Base-by-base conservation (phyloP, 2,329 filamentous ascomycete genomes). In the Neurospora crassa region DNA sequence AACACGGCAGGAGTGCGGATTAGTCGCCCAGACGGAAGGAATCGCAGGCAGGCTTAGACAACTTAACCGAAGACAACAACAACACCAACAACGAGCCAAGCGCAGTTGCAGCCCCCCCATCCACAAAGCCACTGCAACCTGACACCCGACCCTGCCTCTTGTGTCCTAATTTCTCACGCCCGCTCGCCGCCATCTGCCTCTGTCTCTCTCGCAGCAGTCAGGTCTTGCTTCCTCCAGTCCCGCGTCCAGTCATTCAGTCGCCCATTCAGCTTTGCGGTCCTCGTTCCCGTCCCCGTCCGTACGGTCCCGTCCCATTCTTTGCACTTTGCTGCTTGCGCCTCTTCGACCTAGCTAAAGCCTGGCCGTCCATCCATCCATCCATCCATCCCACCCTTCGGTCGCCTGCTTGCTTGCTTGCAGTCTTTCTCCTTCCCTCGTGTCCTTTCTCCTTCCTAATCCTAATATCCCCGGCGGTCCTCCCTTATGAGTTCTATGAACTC, bases 401-500 rank as follows among this genome's bases (percentile, higher is more conserved):
- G 75, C 75, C 73, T 75, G 73, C 75, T 74, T 73, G 70, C 73
- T 77, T 73, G 75, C 78, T 73, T 75, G 75, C 73, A 76, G 75
- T 73, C 76, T 74, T 75, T 73, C 73, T 70, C 74, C 75, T 75
- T 75, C 74, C 74, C 69, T 69, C 71, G 73, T 76, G 72, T 72
- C 73, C 74, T 72, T 73, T 75, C 74, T 77, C 81, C 80, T 81
- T 79, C 79, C 81, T 76, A 76, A 75, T 76, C 68, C 63, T 47
- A 43, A 45, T 70, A 63, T 63, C 71, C 43, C 69, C 71, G 67
- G 42, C 76, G 68, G 67, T 42, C 71, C 71, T 71, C 79, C 82
- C 84, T 83, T 85, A 92, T 92, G 90, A 92, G 88, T 87, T 92
- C 89, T 86, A 88, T 92, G 88, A 92, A 92, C 86, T 88, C 89